Conservation (phyloP, 2,329 filamentous ascomycete genomes). For the Cercospora zeae-maydis region DNA sequence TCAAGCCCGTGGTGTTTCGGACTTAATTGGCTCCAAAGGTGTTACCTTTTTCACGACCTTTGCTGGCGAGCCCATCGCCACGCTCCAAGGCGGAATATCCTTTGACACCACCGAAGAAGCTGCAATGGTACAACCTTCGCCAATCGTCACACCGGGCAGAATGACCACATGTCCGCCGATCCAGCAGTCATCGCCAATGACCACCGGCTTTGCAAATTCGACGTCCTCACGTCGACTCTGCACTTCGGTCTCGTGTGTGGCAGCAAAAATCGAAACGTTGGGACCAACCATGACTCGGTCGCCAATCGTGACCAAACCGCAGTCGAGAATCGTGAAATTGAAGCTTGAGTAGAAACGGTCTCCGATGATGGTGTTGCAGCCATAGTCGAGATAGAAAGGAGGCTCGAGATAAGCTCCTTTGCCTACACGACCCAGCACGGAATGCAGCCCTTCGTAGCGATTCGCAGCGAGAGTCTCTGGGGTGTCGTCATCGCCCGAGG, state of each 20-base stretch:
- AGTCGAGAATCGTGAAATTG: conserved; percentile 53
- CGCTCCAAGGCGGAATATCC: conserved; percentile 25
- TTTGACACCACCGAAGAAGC: conserved; percentile 25
- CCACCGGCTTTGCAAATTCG: conserved; percentile 50
- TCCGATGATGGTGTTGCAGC: conserved; percentile 61
- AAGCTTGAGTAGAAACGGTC: conserved; percentile 63
- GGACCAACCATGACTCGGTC: conserved; percentile 53
- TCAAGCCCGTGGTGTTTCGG: background rate
- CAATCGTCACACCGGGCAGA: conserved; percentile 27
- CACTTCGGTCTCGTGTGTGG: conserved; percentile 52
- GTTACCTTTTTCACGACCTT: conserved; percentile 25
- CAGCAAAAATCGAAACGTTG: conserved; percentile 51
- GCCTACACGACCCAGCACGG: conserved; percentile 25
- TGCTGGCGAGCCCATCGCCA: conserved; percentile 27
- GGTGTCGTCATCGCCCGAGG: conserved; percentile 28
- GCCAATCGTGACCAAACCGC: conserved; percentile 51
- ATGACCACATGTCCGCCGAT: conserved; percentile 27
- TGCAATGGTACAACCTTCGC: conserved; percentile 26
- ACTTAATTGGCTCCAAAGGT: conserved; percentile 13
- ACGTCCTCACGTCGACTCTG: conserved; percentile 47
- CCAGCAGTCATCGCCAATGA: conserved; percentile 40
- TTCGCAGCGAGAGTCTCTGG: conserved; percentile 9
- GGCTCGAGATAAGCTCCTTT: conserved; percentile 55
- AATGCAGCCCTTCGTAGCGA: conserved; percentile 12
- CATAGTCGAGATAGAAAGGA: conserved; percentile 62